A percentile compares a stretch with the other conserved stretches of the same genome.
phyloP scores from a whole-genome alignment of 441 rosid genomes.

The Geranium incanum region DNA sequence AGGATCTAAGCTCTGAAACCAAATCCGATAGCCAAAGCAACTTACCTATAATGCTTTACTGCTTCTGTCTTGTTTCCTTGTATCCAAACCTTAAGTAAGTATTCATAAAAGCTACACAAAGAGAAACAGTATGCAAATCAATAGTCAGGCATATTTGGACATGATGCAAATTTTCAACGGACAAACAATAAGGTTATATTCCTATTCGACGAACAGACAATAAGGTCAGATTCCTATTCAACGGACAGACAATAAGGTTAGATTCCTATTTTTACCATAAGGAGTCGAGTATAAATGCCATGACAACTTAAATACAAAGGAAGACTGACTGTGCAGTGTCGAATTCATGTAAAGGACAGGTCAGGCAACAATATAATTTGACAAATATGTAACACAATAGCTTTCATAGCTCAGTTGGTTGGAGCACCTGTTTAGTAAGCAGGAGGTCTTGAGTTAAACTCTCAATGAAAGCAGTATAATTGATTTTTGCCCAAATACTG shows the following conservation, averaged over 20 bases:
- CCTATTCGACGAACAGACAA: background rate
- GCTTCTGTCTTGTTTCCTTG: constrained; percentile 7
- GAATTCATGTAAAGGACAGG: too few relatives aligned
- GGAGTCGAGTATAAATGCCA: too few relatives aligned
- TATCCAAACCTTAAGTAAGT: background rate
- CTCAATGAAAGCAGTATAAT: constrained; percentile 60
- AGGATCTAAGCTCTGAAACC: background rate
- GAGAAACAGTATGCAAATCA: background rate
- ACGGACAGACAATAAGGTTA: background rate
- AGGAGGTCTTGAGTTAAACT: constrained; percentile 98
- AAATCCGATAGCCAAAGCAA: background rate
- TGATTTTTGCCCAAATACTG: too few relatives aligned
- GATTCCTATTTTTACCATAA: too few relatives aligned
- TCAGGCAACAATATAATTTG: too few relatives aligned
- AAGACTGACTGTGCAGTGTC: too few relatives aligned
- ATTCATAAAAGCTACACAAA: constrained; percentile 4
- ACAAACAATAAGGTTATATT: background rate
- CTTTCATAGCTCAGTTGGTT: constrained; percentile 97
- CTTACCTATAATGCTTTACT: constrained; percentile 6
- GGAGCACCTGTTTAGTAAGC: constrained; percentile 98
- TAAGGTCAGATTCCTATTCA: background rate
- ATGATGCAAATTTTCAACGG: background rate
- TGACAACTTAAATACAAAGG: too few relatives aligned
- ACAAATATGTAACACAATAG: constrained; percentile 11
- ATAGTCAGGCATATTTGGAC: background rate